phyloP scores from a whole-genome alignment of 2,329 filamentous ascomycete genomes.

The Podosphaera fusca region DNA sequence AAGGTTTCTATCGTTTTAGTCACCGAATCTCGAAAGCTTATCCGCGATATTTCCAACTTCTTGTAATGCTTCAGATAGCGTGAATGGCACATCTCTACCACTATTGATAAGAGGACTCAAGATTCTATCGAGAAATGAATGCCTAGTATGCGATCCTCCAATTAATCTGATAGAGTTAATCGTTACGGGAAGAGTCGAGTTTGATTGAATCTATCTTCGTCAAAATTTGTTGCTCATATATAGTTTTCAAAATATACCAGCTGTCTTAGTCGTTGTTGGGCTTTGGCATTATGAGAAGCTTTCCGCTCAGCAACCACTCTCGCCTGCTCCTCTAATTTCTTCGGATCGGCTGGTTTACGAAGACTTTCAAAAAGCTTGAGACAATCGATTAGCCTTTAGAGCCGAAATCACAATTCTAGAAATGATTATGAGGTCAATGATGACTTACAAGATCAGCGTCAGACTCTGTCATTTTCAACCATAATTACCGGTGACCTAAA shows the following conservation, averaged over 20 bases:
- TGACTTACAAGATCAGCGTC: too few relatives aligned
- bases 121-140: constrained; percentile 59
- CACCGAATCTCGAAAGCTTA: constrained; percentile 65
- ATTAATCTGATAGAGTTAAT: constrained; percentile 70
- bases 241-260: constrained; percentile 26
- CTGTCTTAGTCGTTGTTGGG: constrained; percentile 38
- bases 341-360: constrained; percentile 32
- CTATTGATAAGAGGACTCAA: constrained; percentile 55
- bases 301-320: constrained; percentile 28
- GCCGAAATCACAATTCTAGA: background rate
- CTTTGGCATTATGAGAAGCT: constrained; percentile 17
- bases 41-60: constrained; percentile 47
- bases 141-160: constrained; percentile 63
- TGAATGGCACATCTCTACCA: constrained; percentile 44
- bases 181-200: constrained; percentile 68
- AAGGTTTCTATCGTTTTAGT: background rate
- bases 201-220: constrained; percentile 41
- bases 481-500: too few relatives aligned
- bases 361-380: constrained; percentile 35
- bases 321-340: constrained; percentile 33
- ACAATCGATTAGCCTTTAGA: constrained; percentile 6
- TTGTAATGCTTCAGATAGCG: constrained; percentile 53
- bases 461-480: too few relatives aligned
- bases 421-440: too few relatives aligned
- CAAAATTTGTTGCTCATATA: constrained; percentile 2